Base-by-base conservation (phyloP, 495 filamentous ascomycete species). In the Penicillium samsonianum region DNA sequence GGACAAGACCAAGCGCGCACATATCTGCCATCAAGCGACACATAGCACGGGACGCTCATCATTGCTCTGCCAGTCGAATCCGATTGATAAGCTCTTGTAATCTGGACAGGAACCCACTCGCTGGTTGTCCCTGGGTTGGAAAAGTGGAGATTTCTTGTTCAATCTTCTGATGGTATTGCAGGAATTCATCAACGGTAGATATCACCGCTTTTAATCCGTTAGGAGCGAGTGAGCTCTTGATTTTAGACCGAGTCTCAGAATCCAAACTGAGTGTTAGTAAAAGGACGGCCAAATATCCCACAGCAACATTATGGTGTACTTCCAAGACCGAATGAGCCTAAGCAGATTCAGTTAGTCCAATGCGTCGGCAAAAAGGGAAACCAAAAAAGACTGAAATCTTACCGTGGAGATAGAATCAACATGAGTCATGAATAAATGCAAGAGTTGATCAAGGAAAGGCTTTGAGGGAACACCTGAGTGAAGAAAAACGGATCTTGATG, bases 221-320 rank as follows among this genome's bases (percentile, higher is more conserved):
- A 7, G 84, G 80, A 2, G 82, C 82, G 43, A 90, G 76, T 26
- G 72, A 77, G 6, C 59, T 53, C 22, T 73, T 73, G 26, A 92
- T 77, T 20, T 76, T 68, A 25, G 71, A 66, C 33, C 81, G 70
- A 12, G 84, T 82, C 28, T 77, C 74, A 12, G 65, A 46, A 49
- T 85, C 74, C 19, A 92, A 75, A 65, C 88, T 91, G 16, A 97
- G 78, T 48, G 88, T 90, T 26, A 90, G 87, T 11, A 99, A 76
- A 4, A 97, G 77, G 5, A 98, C 85, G 1, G 93, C 85, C 41
- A 99, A 79, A 64, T 96, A 99, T 26, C 95, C 95, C 56, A 92
- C 86, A 3, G 90, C 89, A 28, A 99, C 91, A 68, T 93, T 96
- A 50, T 86, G 82, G 50, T 88, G 87, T n/a, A 87, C 86, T 63